Base-by-base conservation (phyloP, 352 stramenopile species). In the Pythium scleroteichum region DNA sequence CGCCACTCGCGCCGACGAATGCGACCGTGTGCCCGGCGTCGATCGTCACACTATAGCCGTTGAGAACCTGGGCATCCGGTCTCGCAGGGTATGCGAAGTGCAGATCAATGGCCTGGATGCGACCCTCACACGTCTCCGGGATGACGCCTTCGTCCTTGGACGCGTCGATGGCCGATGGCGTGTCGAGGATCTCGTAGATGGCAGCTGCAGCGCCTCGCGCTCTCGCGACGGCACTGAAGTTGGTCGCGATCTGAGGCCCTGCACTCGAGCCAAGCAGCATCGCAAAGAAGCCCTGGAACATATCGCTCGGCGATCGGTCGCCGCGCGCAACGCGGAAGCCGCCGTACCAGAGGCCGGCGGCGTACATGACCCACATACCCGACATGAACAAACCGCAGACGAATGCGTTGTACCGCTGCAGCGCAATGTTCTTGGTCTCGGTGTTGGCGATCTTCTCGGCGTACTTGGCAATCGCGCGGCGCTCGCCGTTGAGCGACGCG, bases 1-100 rank as follows among this genome's bases (percentile, higher is more conserved):
- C 87, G 27, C 88, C 88, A 59, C 58, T 84, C 29, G 73, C 57
- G 2, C 92, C 46, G 10, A 53, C 46, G 17, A 53, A 53, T 20
- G 46, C 46, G 90, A 44, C 39, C 13, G 39, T 44, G 5, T 17
- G 13, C 3, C 39, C 39, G 6, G 39, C 39, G 3, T 44, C 38
- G 96, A 53, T 39, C 2, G 46, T 38, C 3, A 53, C 7, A 27
- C 17, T 53, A 16, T 40, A 39, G 17, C 46, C 46, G 16, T 38
- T 16, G 22, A 53, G 46, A 2, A 53, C 26, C 12, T 14, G 22
- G 7, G 46, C 46, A 27, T 57, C 50, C 0, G 71, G 77, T n/a
- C 81, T 71, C 68, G 40, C 29, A 10, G 29, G 29, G 29, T 35
- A 35, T 35, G 29, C 29, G 29, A 90, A 90, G 48, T 62, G 42